Conservation (phyloP, 2,329 filamentous ascomycete genomes). For the Ceratocystis cubensis region DNA sequence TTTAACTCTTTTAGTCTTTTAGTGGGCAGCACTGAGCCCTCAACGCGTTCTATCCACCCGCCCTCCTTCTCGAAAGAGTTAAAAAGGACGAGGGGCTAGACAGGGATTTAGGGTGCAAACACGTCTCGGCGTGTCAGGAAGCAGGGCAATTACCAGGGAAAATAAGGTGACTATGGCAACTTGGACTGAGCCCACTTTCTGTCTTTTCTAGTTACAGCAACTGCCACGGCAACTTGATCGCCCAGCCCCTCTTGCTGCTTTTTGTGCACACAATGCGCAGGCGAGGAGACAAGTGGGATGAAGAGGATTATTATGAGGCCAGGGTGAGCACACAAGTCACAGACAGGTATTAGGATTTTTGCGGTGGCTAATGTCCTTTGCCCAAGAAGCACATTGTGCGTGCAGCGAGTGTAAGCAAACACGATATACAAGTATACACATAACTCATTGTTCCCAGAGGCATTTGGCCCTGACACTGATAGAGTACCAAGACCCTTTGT, state of each 20-base stretch:
- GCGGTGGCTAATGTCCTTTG: too few relatives aligned
- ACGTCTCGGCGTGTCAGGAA: background rate
- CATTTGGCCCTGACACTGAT: too few relatives aligned
- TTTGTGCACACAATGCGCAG: background rate
- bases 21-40: background rate
- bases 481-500: too few relatives aligned
- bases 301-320: background rate
- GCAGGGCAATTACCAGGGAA: background rate
- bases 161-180: conserved; percentile 3
- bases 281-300: background rate
- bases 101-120: background rate
- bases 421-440: background rate
- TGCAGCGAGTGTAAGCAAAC: background rate
- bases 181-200: background rate
- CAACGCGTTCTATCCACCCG: background rate
- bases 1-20: conserved; percentile 3
- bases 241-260: background rate
- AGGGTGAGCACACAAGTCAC: background rate
- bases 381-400: background rate
- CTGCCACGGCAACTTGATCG: conserved; percentile 4
- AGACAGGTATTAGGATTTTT: too few relatives aligned
- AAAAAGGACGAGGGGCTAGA: background rate
- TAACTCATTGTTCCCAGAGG: too few relatives aligned
- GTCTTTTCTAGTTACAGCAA: background rate
- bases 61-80: conserved; percentile 5